Percentiles rank a stretch among this genome's conserved stretches.
These are phyloP conservation scores for Ogataea pignaliae DNA, from an alignment of 805 yeast species.

Conservation along the genomic window DNA sequence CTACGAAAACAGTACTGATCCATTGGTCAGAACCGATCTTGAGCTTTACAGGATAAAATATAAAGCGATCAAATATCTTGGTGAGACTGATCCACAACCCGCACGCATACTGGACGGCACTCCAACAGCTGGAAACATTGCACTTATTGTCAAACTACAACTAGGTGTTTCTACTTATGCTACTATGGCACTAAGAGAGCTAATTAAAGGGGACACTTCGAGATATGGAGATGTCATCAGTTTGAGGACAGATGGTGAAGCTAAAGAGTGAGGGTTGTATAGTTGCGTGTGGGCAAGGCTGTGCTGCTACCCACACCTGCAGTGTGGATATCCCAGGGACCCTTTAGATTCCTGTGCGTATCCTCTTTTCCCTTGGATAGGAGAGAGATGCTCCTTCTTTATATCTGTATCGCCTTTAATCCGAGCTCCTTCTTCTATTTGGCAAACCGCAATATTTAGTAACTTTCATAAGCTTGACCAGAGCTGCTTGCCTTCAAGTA, in stretches of 20 bases:
- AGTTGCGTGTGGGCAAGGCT: no score
- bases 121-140: conserved; percentile 47
- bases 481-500: no score
- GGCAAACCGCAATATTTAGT: no score
- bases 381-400: no score
- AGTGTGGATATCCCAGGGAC: no score
- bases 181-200: conserved; percentile 94
- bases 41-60: conserved; percentile 40
- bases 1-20: conserved; percentile 62
- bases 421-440: no score
- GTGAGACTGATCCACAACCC: conserved; percentile 6
- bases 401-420: no score
- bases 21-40: conserved; percentile 75
- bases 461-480: no score
- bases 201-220: conserved; percentile 69
- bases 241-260: conserved; percentile 6
- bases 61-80: conserved; percentile 9
- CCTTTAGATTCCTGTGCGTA: no score
- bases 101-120: conserved; percentile 29
- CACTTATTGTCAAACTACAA: conserved; percentile 71
- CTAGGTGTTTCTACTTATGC: conserved; percentile 90
- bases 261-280: no score
- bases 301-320: no score
- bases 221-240: conserved; percentile 25
- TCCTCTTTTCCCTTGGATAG: no score